Conservation (phyloP, 345 rosid species). For the Bruguiera parviflora region DNA sequence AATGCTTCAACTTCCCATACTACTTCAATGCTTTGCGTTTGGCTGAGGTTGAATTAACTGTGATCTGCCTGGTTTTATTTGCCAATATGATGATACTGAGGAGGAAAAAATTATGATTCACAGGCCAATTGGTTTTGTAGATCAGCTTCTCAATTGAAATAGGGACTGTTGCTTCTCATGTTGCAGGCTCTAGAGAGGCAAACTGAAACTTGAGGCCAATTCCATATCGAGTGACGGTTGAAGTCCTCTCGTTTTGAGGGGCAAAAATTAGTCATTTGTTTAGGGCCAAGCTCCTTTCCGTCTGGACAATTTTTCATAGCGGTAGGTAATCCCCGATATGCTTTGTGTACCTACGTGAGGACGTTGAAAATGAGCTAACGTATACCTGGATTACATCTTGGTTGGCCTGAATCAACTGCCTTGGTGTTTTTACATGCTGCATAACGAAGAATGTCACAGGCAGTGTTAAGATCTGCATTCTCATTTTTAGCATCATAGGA, state of each 20-base stretch:
- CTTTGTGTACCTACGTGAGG: conserved; percentile 34
- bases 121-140: neutral
- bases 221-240: no score
- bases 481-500: neutral
- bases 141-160: conserved; percentile 3
- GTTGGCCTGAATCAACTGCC: conserved; percentile 5
- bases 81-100: no score
- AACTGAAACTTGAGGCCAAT: conserved; percentile 6
- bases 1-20: conserved; percentile 3
- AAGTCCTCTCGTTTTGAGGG: neutral
- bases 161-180: neutral
- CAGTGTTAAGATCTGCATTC: neutral
- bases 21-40: neutral
- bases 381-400: conserved; percentile 25
- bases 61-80: no score
- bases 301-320: conserved; percentile 12
- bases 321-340: conserved; percentile 23
- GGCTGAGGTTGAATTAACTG: no score
- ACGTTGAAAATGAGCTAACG: conserved; percentile 16
- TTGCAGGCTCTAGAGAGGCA: neutral
- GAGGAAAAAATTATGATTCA: no score
- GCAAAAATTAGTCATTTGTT: conserved; percentile 28
- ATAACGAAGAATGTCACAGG: neutral
- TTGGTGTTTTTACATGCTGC: neutral
- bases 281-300: conserved; percentile 14